Percentiles rank a stretch among this genome's conserved stretches.
phyloP scores from a whole-genome alignment of 441 rosid species.

The Theobroma grandiflorum region DNA sequence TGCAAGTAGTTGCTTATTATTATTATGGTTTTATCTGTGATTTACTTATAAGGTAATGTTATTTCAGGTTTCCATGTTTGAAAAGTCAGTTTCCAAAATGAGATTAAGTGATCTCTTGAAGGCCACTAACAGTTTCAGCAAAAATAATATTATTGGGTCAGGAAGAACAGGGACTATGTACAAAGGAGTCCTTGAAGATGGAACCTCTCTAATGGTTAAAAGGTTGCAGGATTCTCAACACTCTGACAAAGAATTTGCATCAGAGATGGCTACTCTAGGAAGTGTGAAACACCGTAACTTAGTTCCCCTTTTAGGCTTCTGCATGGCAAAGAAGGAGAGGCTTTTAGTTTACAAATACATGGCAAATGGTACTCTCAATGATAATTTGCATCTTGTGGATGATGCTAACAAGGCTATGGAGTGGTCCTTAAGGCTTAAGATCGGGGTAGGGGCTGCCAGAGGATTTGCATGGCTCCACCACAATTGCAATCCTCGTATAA shows the following conservation, averaged over 20 bases:
- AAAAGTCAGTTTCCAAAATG: constrained; percentile 79
- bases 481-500: constrained; percentile 85
- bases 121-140: constrained; percentile 81
- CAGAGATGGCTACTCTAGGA: constrained; percentile 87
- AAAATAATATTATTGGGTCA: constrained; percentile 70
- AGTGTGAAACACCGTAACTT: constrained; percentile 77
- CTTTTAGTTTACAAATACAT: constrained; percentile 78
- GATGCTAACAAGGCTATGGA: constrained; percentile 59
- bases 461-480: constrained; percentile 98
- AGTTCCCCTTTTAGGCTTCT: constrained; percentile 91
- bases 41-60: constrained; percentile 30
- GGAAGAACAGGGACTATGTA: constrained; percentile 89
- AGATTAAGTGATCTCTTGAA: constrained; percentile 76
- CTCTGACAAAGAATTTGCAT: constrained; percentile 68
- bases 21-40: background rate
- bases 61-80: constrained; percentile 81
- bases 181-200: constrained; percentile 78
- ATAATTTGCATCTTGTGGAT: constrained; percentile 54
- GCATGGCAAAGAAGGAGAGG: constrained; percentile 71
- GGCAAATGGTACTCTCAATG: constrained; percentile 75
- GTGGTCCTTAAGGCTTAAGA: constrained; percentile 86
- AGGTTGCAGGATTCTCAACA: constrained; percentile 85
- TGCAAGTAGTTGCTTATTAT: constrained; percentile 1
- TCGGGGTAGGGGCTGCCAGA: constrained; percentile 75
- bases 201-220: constrained; percentile 74